Conservation (phyloP, 1,284 basidiomycete species). For the Kwoniella shivajii region DNA sequence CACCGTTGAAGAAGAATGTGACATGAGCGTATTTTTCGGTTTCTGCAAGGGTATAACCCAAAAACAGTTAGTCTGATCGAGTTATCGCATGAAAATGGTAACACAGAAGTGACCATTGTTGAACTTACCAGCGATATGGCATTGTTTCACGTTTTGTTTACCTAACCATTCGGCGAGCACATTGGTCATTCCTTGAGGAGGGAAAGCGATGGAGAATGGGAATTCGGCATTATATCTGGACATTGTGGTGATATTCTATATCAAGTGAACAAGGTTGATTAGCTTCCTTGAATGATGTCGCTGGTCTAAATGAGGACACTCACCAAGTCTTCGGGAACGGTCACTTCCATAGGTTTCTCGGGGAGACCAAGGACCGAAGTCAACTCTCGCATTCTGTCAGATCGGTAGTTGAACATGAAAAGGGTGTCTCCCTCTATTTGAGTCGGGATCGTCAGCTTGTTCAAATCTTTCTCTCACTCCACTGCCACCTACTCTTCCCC, state of each 20-base stretch:
- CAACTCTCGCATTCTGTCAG: constrained; percentile 90
- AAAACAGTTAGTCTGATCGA: neutral
- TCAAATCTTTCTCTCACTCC: constrained; percentile 3
- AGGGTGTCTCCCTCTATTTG: constrained; percentile 67
- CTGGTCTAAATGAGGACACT: constrained; percentile 22
- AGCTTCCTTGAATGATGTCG: neutral
- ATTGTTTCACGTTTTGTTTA: constrained; percentile 75
- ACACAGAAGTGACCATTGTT: neutral
- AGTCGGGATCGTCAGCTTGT: neutral
- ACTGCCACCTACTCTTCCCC: constrained; percentile 5
- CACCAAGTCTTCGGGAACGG: constrained; percentile 79
- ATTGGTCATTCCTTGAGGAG: constrained; percentile 85
- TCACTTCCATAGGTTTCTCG: constrained; percentile 78
- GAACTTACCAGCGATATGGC: constrained; percentile 73
- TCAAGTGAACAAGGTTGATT: neutral
- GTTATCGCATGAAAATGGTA: neutral
- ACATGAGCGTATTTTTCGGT: constrained; percentile 95
- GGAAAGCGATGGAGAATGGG: constrained; percentile 83
- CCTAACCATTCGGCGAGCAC: constrained; percentile 86
- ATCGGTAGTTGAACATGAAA: constrained; percentile 94
- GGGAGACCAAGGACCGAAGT: constrained; percentile 73
- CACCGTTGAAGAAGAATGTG: constrained; percentile 96
- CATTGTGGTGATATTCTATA: constrained; percentile 83
- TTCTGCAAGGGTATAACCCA: constrained; percentile 56
- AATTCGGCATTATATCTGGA: constrained; percentile 87